Evolutionary conservation across 2,329 filamentous ascomycete species (phyloP).

Genomic region (Laburnicola sp.): DNA sequence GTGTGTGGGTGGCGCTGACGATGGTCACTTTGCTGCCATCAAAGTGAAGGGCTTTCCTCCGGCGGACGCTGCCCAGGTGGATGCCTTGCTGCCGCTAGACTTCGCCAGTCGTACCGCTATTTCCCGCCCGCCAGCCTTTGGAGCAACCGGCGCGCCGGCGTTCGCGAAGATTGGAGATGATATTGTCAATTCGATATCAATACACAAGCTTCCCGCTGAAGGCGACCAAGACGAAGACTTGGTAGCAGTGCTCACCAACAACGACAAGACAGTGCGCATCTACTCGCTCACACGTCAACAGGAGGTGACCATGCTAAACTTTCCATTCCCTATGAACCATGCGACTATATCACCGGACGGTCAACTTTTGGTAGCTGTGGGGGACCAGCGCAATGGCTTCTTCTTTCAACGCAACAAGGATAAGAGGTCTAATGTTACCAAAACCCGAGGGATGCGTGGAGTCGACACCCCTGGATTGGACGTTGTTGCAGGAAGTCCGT

Average conservation of each 20-base stretch:
- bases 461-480: constrained; percentile 44
- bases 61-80: constrained; percentile 55
- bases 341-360: constrained; percentile 92
- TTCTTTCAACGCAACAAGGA: constrained; percentile 66
- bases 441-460: constrained; percentile 27
- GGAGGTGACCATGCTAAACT: constrained; percentile 69
- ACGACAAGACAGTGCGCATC: constrained; percentile 86
- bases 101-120: constrained; percentile 35
- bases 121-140: constrained; percentile 45
- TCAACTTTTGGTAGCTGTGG: constrained; percentile 75
- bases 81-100: constrained; percentile 60
- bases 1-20: constrained; percentile 81
- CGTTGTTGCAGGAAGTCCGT: constrained; percentile 44
- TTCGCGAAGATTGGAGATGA: constrained; percentile 63
- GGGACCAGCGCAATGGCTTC: constrained; percentile 84
- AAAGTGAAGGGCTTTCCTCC: constrained; percentile 56
- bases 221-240: constrained; percentile 57
- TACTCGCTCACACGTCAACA: constrained; percentile 72
- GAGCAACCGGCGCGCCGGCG: constrained; percentile 47
- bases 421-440: constrained; percentile 28
- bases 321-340: constrained; percentile 88
- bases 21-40: constrained; percentile 84
- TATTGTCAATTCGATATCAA: constrained; percentile 69
- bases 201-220: constrained; percentile 57
- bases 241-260: constrained; percentile 81